Evolutionary conservation across 2,329 filamentous ascomycete species (phyloP), one percentile per base, ranked within the genome.

Genomic region (Colletotrichum spinosum): DNA sequence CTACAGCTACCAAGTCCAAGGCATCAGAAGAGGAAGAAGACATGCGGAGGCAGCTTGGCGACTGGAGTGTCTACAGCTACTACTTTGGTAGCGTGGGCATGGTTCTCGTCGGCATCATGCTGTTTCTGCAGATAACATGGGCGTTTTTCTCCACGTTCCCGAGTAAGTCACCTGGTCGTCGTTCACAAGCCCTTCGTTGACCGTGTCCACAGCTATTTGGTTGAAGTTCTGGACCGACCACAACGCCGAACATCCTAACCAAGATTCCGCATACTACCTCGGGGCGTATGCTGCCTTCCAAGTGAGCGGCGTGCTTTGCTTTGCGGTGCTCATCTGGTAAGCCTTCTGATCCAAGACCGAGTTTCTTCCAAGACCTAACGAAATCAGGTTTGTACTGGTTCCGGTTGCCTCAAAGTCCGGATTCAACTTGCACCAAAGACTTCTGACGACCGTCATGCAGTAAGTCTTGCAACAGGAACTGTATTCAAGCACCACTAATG

Each of bases 141-240:
- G 69, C 61, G 5, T 73, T 72, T 48, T 69, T 70, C 13, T 67
- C 64, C 4, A 69, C 69, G 2, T 70, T 70, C 35, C 72, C 68
- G 3, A 67, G 55, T 69, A 68, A 34, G 67, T 33, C n/a, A 13
- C 8, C 33, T 17, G 8, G 5, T 9, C 15, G 4, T 6, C n/a
- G n/a, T 4, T 13, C 12, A 13, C 13, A 25, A 8, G n/a, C 44
- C 10, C 4, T 25, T 13, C 4, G 6, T 55, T 62, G 10, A 63
- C 38, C 2, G 9, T 12, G 15, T 70, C 4, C 12, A 4, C 35
- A 67, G 72, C 66, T 56, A 61, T 75, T 6, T 75, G 73, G 73
- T 50, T 75, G 15, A 73, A 74, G 54, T 74, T 71, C 67, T 75
- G 73, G 73, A 69, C 72, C 6, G 69, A 69, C 37, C 64, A 57